phyloP scores from a whole-genome alignment of 148 eudicot species.

The Spergularia marina region DNA sequence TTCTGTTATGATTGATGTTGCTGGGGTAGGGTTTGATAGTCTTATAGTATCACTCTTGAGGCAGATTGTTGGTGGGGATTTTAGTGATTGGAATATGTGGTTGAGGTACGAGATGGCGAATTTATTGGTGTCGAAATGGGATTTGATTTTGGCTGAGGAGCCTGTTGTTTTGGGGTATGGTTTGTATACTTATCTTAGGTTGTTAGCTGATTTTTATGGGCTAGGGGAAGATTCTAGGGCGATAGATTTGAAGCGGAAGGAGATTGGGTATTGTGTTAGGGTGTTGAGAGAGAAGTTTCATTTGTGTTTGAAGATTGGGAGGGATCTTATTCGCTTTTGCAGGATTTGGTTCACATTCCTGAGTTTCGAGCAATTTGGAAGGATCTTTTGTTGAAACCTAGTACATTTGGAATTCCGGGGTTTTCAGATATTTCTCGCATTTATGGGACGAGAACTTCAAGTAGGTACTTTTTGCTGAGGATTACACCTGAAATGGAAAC shows the following conservation, averaged over 20 bases:
- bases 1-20: conserved; percentile 59
- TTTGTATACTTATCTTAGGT: conserved; percentile 69
- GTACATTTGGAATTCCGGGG: conserved; percentile 40
- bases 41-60: conserved; percentile 79
- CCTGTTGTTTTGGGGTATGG: conserved; percentile 61
- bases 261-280: conserved; percentile 64
- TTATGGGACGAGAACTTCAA: conserved; percentile 59
- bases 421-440: conserved; percentile 58
- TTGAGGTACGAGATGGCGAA: conserved; percentile 54
- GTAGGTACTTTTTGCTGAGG: conserved; percentile 58
- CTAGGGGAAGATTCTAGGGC: conserved; percentile 29
- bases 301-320: conserved; percentile 74
- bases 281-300: conserved; percentile 68
- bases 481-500: conserved; percentile 78
- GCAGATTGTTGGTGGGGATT: conserved; percentile 74
- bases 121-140: conserved; percentile 60
- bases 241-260: conserved; percentile 50
- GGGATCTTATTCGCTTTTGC: conserved; percentile 88
- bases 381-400: conserved; percentile 59
- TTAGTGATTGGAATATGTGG: conserved; percentile 80
- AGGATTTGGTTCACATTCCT: conserved; percentile 74
- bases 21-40: conserved; percentile 49
- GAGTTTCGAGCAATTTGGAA: conserved; percentile 71
- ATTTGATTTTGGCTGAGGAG: conserved; percentile 55
- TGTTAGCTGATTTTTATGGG: conserved; percentile 68